phyloP scores from a whole-genome alignment of 306 rosid genomes.

The Hippophae gyantsensis region DNA sequence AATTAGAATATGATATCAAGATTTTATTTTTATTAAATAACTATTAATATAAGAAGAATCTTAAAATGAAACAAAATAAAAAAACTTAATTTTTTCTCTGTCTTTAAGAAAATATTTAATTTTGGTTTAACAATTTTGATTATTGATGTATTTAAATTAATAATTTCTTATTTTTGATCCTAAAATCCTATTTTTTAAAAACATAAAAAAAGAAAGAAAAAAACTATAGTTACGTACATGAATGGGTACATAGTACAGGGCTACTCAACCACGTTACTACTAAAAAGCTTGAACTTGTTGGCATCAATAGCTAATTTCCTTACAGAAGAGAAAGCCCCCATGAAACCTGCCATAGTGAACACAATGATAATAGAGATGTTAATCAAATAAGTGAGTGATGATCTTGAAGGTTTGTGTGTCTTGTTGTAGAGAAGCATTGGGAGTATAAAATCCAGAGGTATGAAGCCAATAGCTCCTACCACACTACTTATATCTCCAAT shows the following conservation, averaged over 20 bases:
- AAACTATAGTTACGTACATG: too few relatives aligned
- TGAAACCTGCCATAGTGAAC: conserved; percentile 63
- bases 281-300: conserved; percentile 59
- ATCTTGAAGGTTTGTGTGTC: conserved; percentile 59
- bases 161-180: too few relatives aligned
- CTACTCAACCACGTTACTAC: conserved; percentile 53
- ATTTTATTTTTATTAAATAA: too few relatives aligned
- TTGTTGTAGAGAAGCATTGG: conserved; percentile 92
- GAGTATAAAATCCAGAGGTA: conserved; percentile 84
- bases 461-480: conserved; percentile 89
- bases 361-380: conserved; percentile 62
- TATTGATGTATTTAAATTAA: too few relatives aligned
- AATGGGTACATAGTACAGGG: neutral
- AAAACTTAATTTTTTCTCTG: too few relatives aligned
- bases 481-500: conserved; percentile 80
- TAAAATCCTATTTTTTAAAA: too few relatives aligned
- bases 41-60: too few relatives aligned
- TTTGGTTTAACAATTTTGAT: too few relatives aligned
- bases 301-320: conserved; percentile 83
- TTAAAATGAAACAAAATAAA: too few relatives aligned
- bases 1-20: too few relatives aligned
- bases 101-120: too few relatives aligned
- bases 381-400: conserved; percentile 56
- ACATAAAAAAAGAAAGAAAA: too few relatives aligned
- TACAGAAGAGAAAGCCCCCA: conserved; percentile 76